Evolutionary conservation across 495 filamentous ascomycete species (phyloP).

Genomic region (Recurvomyces mirabilis): DNA sequence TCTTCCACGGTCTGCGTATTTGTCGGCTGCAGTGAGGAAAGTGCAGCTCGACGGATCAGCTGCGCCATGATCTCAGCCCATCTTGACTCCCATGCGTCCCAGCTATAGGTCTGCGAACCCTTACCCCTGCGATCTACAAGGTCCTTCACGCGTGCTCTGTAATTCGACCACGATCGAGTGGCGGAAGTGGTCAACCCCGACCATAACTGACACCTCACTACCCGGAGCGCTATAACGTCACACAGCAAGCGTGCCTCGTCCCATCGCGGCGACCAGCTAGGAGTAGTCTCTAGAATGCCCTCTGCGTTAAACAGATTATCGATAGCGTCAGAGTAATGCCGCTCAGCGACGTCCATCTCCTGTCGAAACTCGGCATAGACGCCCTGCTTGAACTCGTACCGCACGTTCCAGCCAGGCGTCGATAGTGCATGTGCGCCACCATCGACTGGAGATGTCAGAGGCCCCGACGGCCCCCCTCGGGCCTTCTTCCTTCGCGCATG

Average conservation of each 20-base stretch:
- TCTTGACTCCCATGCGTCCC: constrained; percentile 76
- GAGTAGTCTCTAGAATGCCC: constrained; percentile 67
- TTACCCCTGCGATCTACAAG: constrained; percentile 72
- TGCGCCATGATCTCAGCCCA: constrained; percentile 77
- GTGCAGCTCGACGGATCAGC: constrained; percentile 37
- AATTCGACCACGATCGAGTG: constrained; percentile 61
- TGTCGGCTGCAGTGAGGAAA: constrained; percentile 2
- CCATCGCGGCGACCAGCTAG: constrained; percentile 76
- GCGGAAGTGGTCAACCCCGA: constrained; percentile 62
- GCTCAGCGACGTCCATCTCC: constrained; percentile 74
- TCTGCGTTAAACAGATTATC: constrained; percentile 68
- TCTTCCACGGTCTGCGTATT: neutral
- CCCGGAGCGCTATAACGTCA: constrained; percentile 66
- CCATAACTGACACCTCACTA: constrained; percentile 69
- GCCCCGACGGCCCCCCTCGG: constrained; percentile 64
- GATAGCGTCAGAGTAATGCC: constrained; percentile 76
- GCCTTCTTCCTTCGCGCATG: constrained; percentile 75
- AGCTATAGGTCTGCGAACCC: constrained; percentile 71
- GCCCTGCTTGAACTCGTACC: constrained; percentile 87
- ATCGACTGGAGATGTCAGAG: constrained; percentile 45
- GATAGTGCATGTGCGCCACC: constrained; percentile 44
- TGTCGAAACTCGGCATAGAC: constrained; percentile 82
- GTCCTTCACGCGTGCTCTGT: constrained; percentile 57
- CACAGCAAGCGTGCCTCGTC: constrained; percentile 73
- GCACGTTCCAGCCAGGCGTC: constrained; percentile 76